Conservation (phyloP, 495 filamentous ascomycete species). For the Penicillium flavigenum region DNA sequence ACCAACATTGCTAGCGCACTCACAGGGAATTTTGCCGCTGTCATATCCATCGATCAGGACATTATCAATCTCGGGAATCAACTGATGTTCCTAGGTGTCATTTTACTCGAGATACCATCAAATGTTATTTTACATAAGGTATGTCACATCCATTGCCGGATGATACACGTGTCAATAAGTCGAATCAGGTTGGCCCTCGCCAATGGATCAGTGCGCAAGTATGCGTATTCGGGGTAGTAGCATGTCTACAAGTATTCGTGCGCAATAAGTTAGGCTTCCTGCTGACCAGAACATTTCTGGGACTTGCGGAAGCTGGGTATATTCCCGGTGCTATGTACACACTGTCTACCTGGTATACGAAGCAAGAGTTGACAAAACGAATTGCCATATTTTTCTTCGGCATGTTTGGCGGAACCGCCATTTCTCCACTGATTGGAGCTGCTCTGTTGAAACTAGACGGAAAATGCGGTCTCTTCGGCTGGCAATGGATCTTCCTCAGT, state of each 20-base stretch:
- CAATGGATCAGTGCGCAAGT: constrained; percentile 54
- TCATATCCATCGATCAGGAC: constrained; percentile 47
- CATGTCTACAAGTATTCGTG: constrained; percentile 53
- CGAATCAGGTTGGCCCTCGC: constrained; percentile 44
- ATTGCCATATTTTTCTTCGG: constrained; percentile 56
- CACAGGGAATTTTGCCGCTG: constrained; percentile 44
- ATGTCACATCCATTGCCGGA: background rate
- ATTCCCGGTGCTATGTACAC: constrained; percentile 58
- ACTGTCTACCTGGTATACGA: constrained; percentile 57
- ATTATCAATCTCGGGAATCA: constrained; percentile 57
- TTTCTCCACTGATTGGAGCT: constrained; percentile 41
- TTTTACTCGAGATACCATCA: constrained; percentile 53
- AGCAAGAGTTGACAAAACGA: constrained; percentile 47
- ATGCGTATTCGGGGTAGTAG: constrained; percentile 51
- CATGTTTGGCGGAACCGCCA: constrained; percentile 47
- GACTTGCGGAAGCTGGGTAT: constrained; percentile 55
- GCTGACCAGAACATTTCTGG: constrained; percentile 45
- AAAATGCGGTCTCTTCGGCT: constrained; percentile 46
- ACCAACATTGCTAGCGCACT: constrained; percentile 46
- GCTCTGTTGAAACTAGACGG: constrained; percentile 47
- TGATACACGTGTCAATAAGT: background rate
- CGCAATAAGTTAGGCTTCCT: constrained; percentile 45
- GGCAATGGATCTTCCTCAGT: constrained; percentile 60
- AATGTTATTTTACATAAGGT: constrained; percentile 33
- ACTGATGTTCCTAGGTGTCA: constrained; percentile 53